phyloP scores from a whole-genome alignment of 768 basidiomycete species.

The Suillus cothurnatus region DNA sequence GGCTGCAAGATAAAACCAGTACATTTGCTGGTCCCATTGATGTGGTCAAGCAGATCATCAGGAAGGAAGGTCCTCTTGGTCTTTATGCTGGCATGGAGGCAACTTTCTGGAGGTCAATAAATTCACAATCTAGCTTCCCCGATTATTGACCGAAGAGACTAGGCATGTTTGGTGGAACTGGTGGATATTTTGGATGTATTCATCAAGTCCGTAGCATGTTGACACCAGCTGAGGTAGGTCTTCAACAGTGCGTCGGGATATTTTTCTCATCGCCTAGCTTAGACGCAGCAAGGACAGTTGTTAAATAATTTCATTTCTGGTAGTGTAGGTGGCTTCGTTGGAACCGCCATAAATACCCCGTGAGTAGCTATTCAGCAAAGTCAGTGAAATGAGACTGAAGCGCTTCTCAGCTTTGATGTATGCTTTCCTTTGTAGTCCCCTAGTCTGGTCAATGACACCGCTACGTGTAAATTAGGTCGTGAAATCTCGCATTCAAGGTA shows the following conservation, averaged over 20 bases:
- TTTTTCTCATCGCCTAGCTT: conserved; percentile 2
- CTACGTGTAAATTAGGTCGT: conserved; percentile 63
- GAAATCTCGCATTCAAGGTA: conserved; percentile 92
- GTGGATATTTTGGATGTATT: conserved; percentile 94
- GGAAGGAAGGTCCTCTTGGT: conserved; percentile 79
- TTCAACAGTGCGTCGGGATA: not conserved
- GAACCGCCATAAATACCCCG: conserved; percentile 93
- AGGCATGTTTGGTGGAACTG: conserved; percentile 92
- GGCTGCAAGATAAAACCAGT: conserved; percentile 91
- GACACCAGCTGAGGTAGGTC: conserved; percentile 79
- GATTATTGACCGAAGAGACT: conserved; percentile 6
- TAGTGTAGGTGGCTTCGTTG: conserved; percentile 84
- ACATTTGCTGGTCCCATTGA: conserved; percentile 92
- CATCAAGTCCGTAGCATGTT: conserved; percentile 79
- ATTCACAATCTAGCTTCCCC: not conserved
- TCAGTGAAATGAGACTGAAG: conserved; percentile 13
- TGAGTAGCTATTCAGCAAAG: conserved; percentile 35
- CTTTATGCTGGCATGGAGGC: conserved; percentile 96
- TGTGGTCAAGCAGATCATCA: conserved; percentile 79
- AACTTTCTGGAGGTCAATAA: conserved; percentile 90
- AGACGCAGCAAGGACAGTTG: conserved; percentile 71
- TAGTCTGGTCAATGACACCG: not conserved
- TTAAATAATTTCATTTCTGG: conserved; percentile 95
- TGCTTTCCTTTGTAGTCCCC: conserved; percentile 8
- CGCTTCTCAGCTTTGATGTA: conserved; percentile 48